Conservation (phyloP, 1,139 yeast species). For the Suhomyces coccinellae region DNA sequence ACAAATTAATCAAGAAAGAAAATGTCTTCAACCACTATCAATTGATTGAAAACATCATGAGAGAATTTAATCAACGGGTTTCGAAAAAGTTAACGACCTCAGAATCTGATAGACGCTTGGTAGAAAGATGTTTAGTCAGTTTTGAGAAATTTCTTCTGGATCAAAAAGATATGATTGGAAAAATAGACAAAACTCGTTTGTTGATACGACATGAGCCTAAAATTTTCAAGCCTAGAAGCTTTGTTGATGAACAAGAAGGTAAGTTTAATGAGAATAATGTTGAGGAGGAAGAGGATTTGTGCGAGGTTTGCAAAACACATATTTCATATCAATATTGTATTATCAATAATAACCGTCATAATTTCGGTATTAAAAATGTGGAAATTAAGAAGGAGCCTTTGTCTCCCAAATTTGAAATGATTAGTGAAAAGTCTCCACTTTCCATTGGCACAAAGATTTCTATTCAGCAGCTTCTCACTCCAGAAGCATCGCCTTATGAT, state of each 20-base stretch:
- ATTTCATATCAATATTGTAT: slow-evolving; percentile 40
- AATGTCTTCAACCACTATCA: slow-evolving; percentile 54
- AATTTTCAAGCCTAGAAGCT: slow-evolving; percentile 15
- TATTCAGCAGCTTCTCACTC: slow-evolving; percentile 34
- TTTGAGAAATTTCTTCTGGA: slow-evolving; percentile 25
- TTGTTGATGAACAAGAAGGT: slow-evolving; percentile 22
- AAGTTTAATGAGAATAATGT: slow-evolving; percentile 17
- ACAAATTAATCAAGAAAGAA: slow-evolving; percentile 54
- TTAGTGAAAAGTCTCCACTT: background rate
- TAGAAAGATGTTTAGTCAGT: slow-evolving; percentile 25
- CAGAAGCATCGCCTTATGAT: slow-evolving; percentile 38
- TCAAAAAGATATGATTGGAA: slow-evolving; percentile 16
- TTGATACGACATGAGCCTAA: slow-evolving; percentile 18
- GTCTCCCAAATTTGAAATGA: slow-evolving; percentile 3
- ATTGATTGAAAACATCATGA: slow-evolving; percentile 40
- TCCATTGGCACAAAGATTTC: slow-evolving; percentile 11
- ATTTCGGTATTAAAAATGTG: slow-evolving; percentile 18
- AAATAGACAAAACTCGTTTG: slow-evolving; percentile 15
- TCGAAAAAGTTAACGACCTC: slow-evolving; percentile 3
- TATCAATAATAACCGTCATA: slow-evolving; percentile 29
- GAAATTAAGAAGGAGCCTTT: slow-evolving; percentile 3
- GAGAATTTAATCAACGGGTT: slow-evolving; percentile 18
- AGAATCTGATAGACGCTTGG: slow-evolving; percentile 16
- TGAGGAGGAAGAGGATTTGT: slow-evolving; percentile 40
- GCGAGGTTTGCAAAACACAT: slow-evolving; percentile 43